Evolutionary conservation across 176 grass and related monocot genomes (phyloP), one percentile per base, ranked within the genome.

Genomic region (Hordeum marinum): DNA sequence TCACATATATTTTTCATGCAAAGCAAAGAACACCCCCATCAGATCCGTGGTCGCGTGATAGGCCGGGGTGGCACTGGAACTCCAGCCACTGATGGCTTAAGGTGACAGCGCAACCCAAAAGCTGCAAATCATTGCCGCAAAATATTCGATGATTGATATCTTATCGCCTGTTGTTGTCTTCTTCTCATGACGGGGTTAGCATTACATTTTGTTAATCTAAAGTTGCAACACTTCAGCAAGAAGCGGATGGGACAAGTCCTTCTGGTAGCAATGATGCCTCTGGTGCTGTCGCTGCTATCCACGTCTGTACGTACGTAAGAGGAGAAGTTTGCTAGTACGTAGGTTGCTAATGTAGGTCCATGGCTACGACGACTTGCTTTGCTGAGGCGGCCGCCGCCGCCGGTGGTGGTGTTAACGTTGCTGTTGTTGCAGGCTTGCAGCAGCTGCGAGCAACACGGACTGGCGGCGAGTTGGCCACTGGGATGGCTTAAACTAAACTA

Each of bases 121-220:
- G 84, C 25, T 66, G 11, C 68, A 68, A 83, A 87, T 83, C 43
- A 90, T 83, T 87, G 75, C 31, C 67, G 35, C 79, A 68, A 80
- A 55, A 90, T 86, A 82, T 65, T 64, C 35, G 5, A 48, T 23
- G 27, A 50, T 65, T 77, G 64, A 27, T 26, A 73, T 29, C 39
- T 15, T 15, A 48, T 48, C 45, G 45, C 21, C 11, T 4, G 45
- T 6, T 15, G 45, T 48, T 70, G 20, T 70, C 76, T 82, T 57
- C 41, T 57, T 63, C 83, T 43, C 64, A 74, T 86, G 83, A 86
- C 83, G 43, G 52, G 83, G 88, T 78, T 90, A 82, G 83, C 83
- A 86, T 90, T 86, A 83, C 79, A 72, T 82, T 86, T 75, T 11
- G 43, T 75, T 75, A 52, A 75, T 75, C 43, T 1, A 75, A 46